phyloP scores from a whole-genome alignment of 495 filamentous ascomycete species.

The Neurospora cerealis region DNA sequence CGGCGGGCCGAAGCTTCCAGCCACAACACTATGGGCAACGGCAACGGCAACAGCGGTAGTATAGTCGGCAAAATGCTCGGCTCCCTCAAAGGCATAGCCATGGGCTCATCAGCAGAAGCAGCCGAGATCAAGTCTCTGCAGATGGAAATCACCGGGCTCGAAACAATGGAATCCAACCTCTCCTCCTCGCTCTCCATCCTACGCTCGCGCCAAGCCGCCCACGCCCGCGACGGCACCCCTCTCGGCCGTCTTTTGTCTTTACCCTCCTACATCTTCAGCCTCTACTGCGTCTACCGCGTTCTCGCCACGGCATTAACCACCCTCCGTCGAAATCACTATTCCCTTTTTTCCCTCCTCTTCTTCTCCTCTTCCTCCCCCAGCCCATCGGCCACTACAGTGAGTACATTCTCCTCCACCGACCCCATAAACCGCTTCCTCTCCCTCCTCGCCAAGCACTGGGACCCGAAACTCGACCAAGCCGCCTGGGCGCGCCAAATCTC shows the following conservation, averaged over 20 bases:
- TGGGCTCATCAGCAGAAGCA: slow-evolving; percentile 46
- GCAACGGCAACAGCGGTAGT: slow-evolving; percentile 38
- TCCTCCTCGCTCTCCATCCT: slow-evolving; percentile 49
- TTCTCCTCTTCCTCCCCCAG: background rate
- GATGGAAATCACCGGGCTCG: slow-evolving; percentile 68
- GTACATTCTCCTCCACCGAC: slow-evolving; percentile 53
- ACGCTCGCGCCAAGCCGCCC: slow-evolving; percentile 45
- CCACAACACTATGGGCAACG: slow-evolving; percentile 10
- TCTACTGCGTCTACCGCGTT: slow-evolving; percentile 71
- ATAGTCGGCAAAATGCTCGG: slow-evolving; percentile 61
- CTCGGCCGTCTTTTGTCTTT: slow-evolving; percentile 48
- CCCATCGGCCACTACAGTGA: background rate
- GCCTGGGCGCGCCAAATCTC: slow-evolving; percentile 71
- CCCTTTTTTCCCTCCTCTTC: slow-evolving; percentile 27
- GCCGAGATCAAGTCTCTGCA: slow-evolving; percentile 55
- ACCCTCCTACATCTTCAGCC: slow-evolving; percentile 54
- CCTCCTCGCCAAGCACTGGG: slow-evolving; percentile 62
- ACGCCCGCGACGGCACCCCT: slow-evolving; percentile 50
- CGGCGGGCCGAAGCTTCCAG: slow-evolving; percentile 17
- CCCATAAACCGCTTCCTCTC: slow-evolving; percentile 68
- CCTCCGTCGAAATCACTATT: slow-evolving; percentile 42
- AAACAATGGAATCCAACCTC: slow-evolving; percentile 61
- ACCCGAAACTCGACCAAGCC: slow-evolving; percentile 55
- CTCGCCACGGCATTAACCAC: slow-evolving; percentile 54
- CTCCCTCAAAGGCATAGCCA: slow-evolving; percentile 36